Percentiles rank a stretch among this genome's conserved stretches.
phyloP scores from a whole-genome alignment of 257 asterid genomes.

The Ocimum tenuiflorum region DNA sequence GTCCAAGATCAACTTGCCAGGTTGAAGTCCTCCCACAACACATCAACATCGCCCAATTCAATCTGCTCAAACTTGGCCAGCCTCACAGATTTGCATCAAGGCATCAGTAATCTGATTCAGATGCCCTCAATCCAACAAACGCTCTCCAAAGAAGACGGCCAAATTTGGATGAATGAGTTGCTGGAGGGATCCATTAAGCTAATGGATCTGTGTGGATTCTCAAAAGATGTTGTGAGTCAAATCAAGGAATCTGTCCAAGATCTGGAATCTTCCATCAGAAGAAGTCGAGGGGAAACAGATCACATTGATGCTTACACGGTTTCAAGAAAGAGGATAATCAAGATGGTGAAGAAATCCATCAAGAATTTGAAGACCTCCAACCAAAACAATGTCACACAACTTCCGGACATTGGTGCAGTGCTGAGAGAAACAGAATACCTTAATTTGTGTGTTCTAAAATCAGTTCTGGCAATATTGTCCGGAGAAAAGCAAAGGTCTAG shows the following conservation, averaged over 20 bases:
- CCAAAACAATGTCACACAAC: not conserved
- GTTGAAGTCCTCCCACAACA: conserved; percentile 24
- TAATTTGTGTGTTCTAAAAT: not conserved
- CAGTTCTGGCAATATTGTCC: conserved; percentile 19
- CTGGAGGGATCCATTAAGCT: conserved; percentile 30
- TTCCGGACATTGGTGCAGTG: not conserved
- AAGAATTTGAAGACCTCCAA: conserved; percentile 20
- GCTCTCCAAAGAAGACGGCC: conserved; percentile 10
- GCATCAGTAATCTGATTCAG: conserved; percentile 24
- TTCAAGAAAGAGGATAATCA: conserved; percentile 28
- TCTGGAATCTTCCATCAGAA: conserved; percentile 29
- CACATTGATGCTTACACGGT: conserved; percentile 15
- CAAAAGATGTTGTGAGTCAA: conserved; percentile 21
- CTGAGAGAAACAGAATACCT: conserved; percentile 20
- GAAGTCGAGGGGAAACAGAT: conserved; percentile 15
- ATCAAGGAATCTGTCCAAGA: conserved; percentile 33
- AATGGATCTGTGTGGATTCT: conserved; percentile 27
- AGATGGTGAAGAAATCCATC: conserved; percentile 18
- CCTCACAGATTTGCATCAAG: conserved; percentile 30
- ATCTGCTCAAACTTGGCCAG: conserved; percentile 29
- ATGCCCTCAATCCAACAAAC: conserved; percentile 32
- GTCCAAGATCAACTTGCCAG: conserved; percentile 25
- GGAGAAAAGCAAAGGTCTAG: conserved; percentile 23
- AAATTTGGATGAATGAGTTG: conserved; percentile 22
- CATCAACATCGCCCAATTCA: conserved; percentile 24